Conservation (phyloP, 345 rosid species). For the Combretum micranthum region DNA sequence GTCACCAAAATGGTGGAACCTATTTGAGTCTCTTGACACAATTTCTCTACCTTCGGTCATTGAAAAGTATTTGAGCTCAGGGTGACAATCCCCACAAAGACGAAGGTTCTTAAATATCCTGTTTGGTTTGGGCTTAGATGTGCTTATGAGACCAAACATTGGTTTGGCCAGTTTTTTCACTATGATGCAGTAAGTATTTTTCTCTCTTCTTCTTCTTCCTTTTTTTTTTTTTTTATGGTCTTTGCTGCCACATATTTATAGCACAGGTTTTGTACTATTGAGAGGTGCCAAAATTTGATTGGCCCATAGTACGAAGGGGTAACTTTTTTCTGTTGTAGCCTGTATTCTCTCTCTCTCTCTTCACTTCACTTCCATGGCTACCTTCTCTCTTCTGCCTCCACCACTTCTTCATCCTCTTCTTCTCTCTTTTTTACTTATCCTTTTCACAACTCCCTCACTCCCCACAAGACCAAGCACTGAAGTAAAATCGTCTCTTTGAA, state of each 20-base stretch:
- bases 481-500: constrained; percentile 63
- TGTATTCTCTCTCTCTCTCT: too few species aligned
- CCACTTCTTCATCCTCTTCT: too few species aligned
- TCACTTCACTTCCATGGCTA: too few species aligned
- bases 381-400: too few species aligned
- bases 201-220: constrained; percentile 56
- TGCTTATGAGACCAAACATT: neutral
- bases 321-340: too few species aligned
- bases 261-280: too few species aligned
- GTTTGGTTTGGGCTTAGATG: neutral
- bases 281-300: too few species aligned
- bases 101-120: constrained; percentile 44
- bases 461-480: constrained; percentile 82
- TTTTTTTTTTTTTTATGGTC: too few species aligned
- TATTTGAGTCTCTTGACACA: constrained; percentile 55
- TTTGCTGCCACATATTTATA: too few species aligned
- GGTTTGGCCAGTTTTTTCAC: neutral
- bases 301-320: too few species aligned
- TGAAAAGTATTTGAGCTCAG: constrained; percentile 48
- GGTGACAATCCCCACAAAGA: constrained; percentile 57
- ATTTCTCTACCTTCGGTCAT: constrained; percentile 41
- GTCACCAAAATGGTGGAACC: constrained; percentile 57
- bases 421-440: too few species aligned
- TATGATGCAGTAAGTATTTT: constrained; percentile 53
- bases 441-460: too few species aligned